Evolutionary conservation across 345 rosid genomes (phyloP).

Genomic region (Brassica carinata): DNA sequence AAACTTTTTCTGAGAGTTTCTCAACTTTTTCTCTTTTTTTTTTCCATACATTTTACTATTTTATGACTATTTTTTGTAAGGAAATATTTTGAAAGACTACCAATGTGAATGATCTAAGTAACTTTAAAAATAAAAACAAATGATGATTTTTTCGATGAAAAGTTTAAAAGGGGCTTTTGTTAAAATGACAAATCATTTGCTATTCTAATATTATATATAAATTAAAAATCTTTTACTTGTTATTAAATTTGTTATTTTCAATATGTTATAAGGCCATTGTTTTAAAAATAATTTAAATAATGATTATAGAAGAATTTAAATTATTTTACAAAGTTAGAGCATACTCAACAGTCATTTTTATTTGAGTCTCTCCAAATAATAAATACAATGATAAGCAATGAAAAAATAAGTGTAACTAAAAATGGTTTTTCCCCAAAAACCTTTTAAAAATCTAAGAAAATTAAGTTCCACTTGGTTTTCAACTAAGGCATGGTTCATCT

Average conservation of each 20-base stretch:
- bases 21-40: not conserved
- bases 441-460: too few species aligned
- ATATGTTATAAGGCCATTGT: not conserved
- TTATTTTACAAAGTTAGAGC: too few species aligned
- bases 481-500: too few species aligned
- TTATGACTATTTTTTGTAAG: not conserved
- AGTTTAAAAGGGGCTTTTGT: not conserved
- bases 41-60: not conserved
- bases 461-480: too few species aligned
- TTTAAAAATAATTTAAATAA: too few species aligned
- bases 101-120: not conserved
- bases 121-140: not conserved
- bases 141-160: not conserved
- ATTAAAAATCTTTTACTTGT: too few species aligned
- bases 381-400: too few species aligned
- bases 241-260: not conserved
- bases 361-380: too few species aligned
- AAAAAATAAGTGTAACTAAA: too few species aligned
- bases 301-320: not conserved
- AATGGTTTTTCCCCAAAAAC: too few species aligned
- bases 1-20: not conserved
- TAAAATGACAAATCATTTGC: not conserved
- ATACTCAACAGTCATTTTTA: too few species aligned
- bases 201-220: too few species aligned
- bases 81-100: not conserved